phyloP scores from a whole-genome alignment of 345 rosid species.

The Euphorbia tirucalli region DNA sequence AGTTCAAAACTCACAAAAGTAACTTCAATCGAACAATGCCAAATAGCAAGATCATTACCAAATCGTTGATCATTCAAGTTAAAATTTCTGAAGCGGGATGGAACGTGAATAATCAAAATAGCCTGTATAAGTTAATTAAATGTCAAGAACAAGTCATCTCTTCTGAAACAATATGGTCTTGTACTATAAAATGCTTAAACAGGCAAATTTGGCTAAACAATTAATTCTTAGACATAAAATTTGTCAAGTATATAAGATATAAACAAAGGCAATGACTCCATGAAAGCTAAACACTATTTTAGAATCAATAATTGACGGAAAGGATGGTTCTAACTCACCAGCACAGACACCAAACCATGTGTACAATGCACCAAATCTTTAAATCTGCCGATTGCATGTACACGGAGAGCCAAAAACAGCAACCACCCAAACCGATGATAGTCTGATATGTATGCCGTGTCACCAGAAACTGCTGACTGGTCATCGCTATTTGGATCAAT shows the following conservation, averaged over 20 bases:
- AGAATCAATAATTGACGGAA: constrained; percentile 5
- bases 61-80: constrained; percentile 55
- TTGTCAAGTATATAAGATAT: neutral
- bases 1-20: neutral
- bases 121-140: constrained; percentile 50
- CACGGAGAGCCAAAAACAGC: constrained; percentile 85
- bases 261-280: neutral
- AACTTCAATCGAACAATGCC: neutral
- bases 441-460: constrained; percentile 40
- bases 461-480: constrained; percentile 34
- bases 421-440: constrained; percentile 93
- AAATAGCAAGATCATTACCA: constrained; percentile 48
- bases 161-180: neutral
- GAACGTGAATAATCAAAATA: constrained; percentile 79
- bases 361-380: constrained; percentile 87
- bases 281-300: neutral
- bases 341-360: constrained; percentile 78
- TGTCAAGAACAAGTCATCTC: constrained; percentile 15
- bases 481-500: constrained; percentile 49
- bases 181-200: neutral
- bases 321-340: constrained; percentile 55
- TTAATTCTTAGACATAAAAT: neutral
- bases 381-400: constrained; percentile 73
- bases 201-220: neutral
- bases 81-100: constrained; percentile 71